Percentiles rank a stretch among this genome's conserved stretches.
Conservation (phyloP, 805 yeast genomes). For the Nematodospora valgi region DNA sequence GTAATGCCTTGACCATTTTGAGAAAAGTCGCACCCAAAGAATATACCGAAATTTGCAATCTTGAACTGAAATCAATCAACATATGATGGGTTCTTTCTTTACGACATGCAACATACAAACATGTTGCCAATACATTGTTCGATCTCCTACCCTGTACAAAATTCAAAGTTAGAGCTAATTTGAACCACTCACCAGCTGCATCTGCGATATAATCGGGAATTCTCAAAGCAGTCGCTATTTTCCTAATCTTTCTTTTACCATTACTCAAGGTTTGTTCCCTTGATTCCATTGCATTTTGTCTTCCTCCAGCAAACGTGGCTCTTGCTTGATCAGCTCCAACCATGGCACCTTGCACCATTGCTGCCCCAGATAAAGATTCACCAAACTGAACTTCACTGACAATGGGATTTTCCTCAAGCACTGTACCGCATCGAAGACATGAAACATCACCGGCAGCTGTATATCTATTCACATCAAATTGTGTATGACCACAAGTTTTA, state of each 20-base stretch:
- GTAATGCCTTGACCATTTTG: conserved; percentile 83
- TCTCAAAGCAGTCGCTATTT: conserved; percentile 71
- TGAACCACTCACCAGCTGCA: conserved; percentile 86
- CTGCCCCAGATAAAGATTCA: conserved; percentile 90
- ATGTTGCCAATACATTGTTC: conserved; percentile 92
- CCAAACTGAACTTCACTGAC: conserved; percentile 95
- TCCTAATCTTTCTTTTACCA: conserved; percentile 74
- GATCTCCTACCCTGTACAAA: conserved; percentile 97
- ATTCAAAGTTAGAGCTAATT: conserved; percentile 77
- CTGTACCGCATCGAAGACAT: conserved; percentile 82
- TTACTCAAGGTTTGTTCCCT: conserved; percentile 86
- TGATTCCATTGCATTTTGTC: conserved; percentile 75
- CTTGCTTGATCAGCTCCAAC: conserved; percentile 83
- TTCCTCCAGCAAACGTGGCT: conserved; percentile 60
- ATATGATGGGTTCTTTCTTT: conserved; percentile 88
- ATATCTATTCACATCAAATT: conserved; percentile 19
- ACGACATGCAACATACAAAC: conserved; percentile 92
- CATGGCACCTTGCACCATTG: conserved; percentile 92
- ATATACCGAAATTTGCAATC: conserved; percentile 86
- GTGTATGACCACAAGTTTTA: conserved; percentile 23
- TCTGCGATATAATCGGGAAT: conserved; percentile 86
- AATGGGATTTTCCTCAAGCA: conserved; percentile 87
- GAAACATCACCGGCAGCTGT: conserved; percentile 65
- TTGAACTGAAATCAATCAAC: conserved; percentile 91
- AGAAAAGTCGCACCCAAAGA: conserved; percentile 95